These are phyloP conservation scores for Hawksworthiomyces lignivorus DNA, from an alignment of 2,329 filamentous ascomycete genomes.

Conservation along the genomic window DNA sequence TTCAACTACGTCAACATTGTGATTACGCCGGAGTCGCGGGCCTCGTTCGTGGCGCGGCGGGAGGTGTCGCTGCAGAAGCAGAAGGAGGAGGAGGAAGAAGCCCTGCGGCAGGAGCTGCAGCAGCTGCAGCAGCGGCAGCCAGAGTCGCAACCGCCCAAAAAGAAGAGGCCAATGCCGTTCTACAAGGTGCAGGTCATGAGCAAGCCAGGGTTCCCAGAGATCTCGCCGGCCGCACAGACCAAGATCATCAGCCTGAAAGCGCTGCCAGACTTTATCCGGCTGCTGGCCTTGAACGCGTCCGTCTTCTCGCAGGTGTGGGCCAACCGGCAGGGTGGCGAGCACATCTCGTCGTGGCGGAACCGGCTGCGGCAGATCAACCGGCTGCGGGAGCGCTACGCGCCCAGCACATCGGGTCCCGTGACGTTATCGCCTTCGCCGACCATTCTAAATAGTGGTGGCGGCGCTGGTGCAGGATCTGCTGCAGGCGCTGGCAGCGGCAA, in stretches of 20 bases:
- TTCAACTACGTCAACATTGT: conserved; percentile 98
- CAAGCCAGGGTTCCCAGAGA: conserved; percentile 80
- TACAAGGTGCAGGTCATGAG: conserved; percentile 88
- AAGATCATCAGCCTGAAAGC: conserved; percentile 83
- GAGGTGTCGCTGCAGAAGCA: conserved; percentile 26
- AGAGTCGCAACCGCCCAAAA: not conserved
- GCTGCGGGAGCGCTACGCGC: conserved; percentile 61
- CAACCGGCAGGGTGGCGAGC: conserved; percentile 66
- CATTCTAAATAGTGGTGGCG: conserved; percentile 23
- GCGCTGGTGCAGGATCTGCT: too few relatives aligned
- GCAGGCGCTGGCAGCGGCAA: not conserved
- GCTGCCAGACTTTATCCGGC: conserved; percentile 76
- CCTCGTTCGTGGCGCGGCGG: conserved; percentile 63
- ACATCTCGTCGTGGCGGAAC: conserved; percentile 83
- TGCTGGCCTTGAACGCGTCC: conserved; percentile 85
- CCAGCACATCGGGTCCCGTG: conserved; percentile 25
- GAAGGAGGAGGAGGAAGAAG: conserved; percentile 14
- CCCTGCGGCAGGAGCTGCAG: not conserved
- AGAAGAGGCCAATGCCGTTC: conserved; percentile 39
- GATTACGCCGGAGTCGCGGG: conserved; percentile 77
- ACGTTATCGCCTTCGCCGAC: conserved; percentile 25
- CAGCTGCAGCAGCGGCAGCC: conserved; percentile 12
- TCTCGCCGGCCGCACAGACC: conserved; percentile 80
- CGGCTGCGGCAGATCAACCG: conserved; percentile 78
- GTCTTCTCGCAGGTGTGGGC: conserved; percentile 92